Evolutionary conservation across 306 rosid species (phyloP).

Genomic region (Medicago arabica): DNA sequence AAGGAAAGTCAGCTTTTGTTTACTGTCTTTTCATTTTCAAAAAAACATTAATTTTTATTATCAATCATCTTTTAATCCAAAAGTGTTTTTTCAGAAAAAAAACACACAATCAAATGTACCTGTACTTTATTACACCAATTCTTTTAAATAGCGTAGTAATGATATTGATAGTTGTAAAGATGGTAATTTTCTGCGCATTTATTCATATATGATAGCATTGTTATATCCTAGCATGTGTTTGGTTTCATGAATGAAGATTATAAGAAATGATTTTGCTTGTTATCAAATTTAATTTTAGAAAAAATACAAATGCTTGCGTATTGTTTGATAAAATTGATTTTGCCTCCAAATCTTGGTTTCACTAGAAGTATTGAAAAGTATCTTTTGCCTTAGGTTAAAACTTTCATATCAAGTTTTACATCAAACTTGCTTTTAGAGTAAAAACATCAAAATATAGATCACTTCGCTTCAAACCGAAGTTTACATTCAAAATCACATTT

Average conservation of each 20-base stretch:
- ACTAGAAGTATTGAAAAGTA: slow-evolving; percentile 9
- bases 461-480: slow-evolving; percentile 1
- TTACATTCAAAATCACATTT: background rate
- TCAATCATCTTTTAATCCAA: background rate
- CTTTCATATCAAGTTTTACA: background rate
- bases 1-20: background rate
- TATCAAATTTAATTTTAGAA: slow-evolving; percentile 7
- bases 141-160: background rate
- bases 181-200: background rate
- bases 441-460: slow-evolving; percentile 4
- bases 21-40: background rate
- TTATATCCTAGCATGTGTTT: slow-evolving; percentile 1
- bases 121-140: background rate
- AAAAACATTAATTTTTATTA: slow-evolving; percentile 1
- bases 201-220: slow-evolving; percentile 14
- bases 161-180: slow-evolving; percentile 12
- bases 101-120: background rate
- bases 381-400: background rate
- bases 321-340: background rate
- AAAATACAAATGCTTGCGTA: background rate
- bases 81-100: background rate
- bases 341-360: slow-evolving; percentile 1
- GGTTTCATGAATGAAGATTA: slow-evolving; percentile 2
- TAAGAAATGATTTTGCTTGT: background rate
- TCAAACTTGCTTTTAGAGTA: background rate